phyloP scores from a whole-genome alignment of 495 filamentous ascomycete genomes.

The Amorphotheca resinae region DNA sequence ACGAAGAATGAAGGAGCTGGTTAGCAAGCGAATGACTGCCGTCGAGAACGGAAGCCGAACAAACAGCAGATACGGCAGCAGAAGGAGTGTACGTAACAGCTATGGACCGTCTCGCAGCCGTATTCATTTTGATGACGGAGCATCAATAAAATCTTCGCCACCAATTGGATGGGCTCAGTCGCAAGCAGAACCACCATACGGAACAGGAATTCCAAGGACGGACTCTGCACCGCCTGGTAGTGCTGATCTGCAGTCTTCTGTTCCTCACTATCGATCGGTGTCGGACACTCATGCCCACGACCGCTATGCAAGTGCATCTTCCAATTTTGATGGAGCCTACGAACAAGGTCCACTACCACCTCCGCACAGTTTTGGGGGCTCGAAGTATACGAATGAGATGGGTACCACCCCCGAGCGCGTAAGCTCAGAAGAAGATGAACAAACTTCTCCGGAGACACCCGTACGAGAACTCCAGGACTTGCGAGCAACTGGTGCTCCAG shows the following conservation, averaged over 20 bases:
- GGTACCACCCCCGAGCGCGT: slow-evolving; percentile 37
- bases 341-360: slow-evolving; percentile 21
- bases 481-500: slow-evolving; percentile 46
- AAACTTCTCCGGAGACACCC: slow-evolving; percentile 20
- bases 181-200: slow-evolving; percentile 7
- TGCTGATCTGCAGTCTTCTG: background rate
- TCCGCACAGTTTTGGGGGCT: slow-evolving; percentile 19
- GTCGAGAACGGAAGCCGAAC: slow-evolving; percentile 32
- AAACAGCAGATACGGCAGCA: slow-evolving; percentile 49
- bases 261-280: slow-evolving; percentile 16
- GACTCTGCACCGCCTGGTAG: slow-evolving; percentile 32
- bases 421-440: slow-evolving; percentile 49
- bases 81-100: slow-evolving; percentile 54
- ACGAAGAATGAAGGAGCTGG: slow-evolving; percentile 76
- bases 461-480: slow-evolving; percentile 39
- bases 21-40: slow-evolving; percentile 58
- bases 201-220: slow-evolving; percentile 23
- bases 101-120: slow-evolving; percentile 31
- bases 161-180: slow-evolving; percentile 34
- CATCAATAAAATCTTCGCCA: slow-evolving; percentile 42
- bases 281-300: slow-evolving; percentile 32
- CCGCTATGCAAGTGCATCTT: slow-evolving; percentile 25
- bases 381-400: slow-evolving; percentile 8
- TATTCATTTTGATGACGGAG: slow-evolving; percentile 54
- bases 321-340: slow-evolving; percentile 24